A percentile compares a stretch with the other conserved stretches of the same genome.
Evolutionary conservation across 257 asterid species (phyloP).

Genomic region (Eustoma russellianum): DNA sequence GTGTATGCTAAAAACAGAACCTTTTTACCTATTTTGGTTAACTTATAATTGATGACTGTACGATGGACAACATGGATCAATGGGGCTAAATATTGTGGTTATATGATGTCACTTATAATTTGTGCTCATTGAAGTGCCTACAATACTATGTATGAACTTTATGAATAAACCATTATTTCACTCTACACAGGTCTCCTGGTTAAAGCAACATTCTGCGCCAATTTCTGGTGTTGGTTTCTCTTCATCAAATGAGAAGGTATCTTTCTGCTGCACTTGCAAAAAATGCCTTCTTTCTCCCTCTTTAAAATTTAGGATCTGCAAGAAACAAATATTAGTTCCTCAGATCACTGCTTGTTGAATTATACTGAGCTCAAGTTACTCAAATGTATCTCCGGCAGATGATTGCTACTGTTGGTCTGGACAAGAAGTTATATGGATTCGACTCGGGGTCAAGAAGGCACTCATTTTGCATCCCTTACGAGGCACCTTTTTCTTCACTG

Average conservation of each 20-base stretch:
- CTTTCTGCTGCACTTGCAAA: slow-evolving; percentile 11
- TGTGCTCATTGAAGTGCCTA: no score
- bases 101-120: not conserved
- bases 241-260: slow-evolving; percentile 95
- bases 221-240: slow-evolving; percentile 90
- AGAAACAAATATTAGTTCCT: not conserved
- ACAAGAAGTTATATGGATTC: slow-evolving; percentile 85
- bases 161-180: slow-evolving; percentile 1
- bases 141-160: not conserved
- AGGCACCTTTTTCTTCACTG: slow-evolving; percentile 87
- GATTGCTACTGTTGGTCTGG: slow-evolving; percentile 94
- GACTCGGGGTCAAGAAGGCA: slow-evolving; percentile 85
- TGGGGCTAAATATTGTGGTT: slow-evolving; percentile 5
- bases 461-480: slow-evolving; percentile 76
- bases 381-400: slow-evolving; percentile 41
- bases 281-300: not conserved
- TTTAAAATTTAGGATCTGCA: not conserved
- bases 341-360: not conserved
- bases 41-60: not conserved
- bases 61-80: not conserved
- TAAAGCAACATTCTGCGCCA: slow-evolving; percentile 97
- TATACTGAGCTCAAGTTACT: slow-evolving; percentile 2
- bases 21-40: no score
- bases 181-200: slow-evolving; percentile 74
- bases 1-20: no score